phyloP scores from a whole-genome alignment of 116 monocot genomes.

The Trichopus zeylanicus region DNA sequence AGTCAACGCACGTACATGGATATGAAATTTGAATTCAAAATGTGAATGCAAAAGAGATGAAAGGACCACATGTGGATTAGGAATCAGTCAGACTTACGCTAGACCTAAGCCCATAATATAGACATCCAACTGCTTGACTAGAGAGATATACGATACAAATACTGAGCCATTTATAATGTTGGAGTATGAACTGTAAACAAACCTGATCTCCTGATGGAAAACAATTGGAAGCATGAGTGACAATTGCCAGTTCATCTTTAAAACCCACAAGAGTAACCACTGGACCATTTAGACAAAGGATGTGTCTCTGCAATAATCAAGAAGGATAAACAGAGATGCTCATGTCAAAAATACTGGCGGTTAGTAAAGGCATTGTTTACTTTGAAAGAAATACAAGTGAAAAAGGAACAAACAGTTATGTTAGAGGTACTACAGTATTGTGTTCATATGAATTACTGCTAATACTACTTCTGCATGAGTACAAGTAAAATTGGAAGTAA shows the following conservation, averaged over 20 bases:
- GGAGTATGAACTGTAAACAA: not conserved
- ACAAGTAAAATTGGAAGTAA: not conserved
- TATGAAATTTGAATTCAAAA: no score
- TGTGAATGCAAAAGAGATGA: no score
- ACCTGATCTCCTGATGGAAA: conserved; percentile 94
- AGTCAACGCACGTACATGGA: no score
- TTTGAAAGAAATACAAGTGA: no score
- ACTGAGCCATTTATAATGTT: not conserved
- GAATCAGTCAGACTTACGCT: no score
- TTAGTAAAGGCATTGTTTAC: no score
- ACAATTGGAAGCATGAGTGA: conserved; percentile 79
- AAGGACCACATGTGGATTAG: no score
- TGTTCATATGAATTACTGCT: no score
- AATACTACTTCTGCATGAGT: no score
- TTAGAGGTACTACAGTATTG: no score
- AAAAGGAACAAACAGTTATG: no score
- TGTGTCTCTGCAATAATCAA: conserved; percentile 61
- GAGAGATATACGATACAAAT: not conserved
- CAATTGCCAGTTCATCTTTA: conserved; percentile 66
- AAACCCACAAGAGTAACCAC: conserved; percentile 80
- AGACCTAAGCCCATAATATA: not conserved
- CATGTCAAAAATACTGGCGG: not conserved
- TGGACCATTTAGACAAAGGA: conserved; percentile 74
- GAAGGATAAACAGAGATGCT: not conserved
- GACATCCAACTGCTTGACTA: not conserved